Conservation (phyloP, 2,329 filamentous ascomycete genomes). For the Botrytis sinoallii region DNA sequence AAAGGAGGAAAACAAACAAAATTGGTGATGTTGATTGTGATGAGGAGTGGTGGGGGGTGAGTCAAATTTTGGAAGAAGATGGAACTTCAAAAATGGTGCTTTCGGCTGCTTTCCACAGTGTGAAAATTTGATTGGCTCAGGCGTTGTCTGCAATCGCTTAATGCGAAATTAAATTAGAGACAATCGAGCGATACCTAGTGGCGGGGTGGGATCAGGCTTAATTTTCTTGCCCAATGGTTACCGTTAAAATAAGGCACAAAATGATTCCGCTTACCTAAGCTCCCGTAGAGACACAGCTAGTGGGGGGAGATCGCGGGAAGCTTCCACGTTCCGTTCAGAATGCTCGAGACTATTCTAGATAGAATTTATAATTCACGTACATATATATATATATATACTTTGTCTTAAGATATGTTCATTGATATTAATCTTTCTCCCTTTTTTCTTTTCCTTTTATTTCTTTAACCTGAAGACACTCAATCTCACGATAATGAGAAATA, state of each 20-base stretch:
- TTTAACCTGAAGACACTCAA: background rate
- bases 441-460: background rate
- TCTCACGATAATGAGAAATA: conserved; percentile 23
- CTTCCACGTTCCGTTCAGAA: background rate
- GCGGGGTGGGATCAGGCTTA: conserved; percentile 8
- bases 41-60: conserved; percentile 18
- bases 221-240: background rate
- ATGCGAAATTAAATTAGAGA: conserved; percentile 3
- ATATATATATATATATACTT: background rate
- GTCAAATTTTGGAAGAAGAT: conserved; percentile 19
- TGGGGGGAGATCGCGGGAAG: background rate
- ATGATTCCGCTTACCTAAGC: background rate
- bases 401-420: background rate
- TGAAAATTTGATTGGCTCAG: conserved; percentile 19
- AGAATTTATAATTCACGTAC: background rate
- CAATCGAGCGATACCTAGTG: background rate
- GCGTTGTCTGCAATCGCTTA: conserved; percentile 13
- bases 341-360: conserved; percentile 20
- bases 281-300: background rate
- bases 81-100: conserved; percentile 9
- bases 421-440: too few species aligned
- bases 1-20: conserved; percentile 13
- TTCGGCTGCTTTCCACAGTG: background rate
- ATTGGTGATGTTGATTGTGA: conserved; percentile 6
- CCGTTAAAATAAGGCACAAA: background rate